Evolutionary conservation across 1,284 basidiomycete genomes (phyloP), one percentile per base, ranked within the genome.

Genomic region (Wolfiporia cocos): DNA sequence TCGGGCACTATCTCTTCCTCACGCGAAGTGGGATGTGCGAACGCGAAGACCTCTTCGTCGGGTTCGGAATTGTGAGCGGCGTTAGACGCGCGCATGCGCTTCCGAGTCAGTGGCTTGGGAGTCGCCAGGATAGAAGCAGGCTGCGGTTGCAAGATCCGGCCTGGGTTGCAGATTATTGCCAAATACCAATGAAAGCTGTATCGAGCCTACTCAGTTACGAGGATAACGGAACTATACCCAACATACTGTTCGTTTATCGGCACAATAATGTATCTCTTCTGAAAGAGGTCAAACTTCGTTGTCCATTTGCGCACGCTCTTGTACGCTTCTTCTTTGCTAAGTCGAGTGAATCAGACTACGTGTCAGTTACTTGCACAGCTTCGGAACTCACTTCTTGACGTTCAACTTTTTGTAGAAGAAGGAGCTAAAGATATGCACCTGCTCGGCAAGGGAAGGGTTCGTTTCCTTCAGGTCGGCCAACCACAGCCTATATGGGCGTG

Each of bases 321-420:
- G 58, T 94, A 98, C 14, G 84, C 85, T 39, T 83, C 78, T 26
- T 76, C 68, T 26, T 69, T 55, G 45, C 82, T 85, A 34, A 37
- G 19, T 28, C 34, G 40, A 39, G 46, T 31, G 30, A 43, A 32
- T 23, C 19, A 22, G 17, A 15, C 33, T 43, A 28, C 45, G n/a
- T n/a, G n/a, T n/a, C n/a, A n/a, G n/a, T n/a, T n/a, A n/a, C n/a
- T n/a, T n/a, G n/a, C n/a, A n/a, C n/a, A n/a, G n/a, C n/a, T n/a
- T n/a, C n/a, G n/a, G n/a, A 38, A 48, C 49, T 43, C 61, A 85
- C 85, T 76, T 77, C 57, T 77, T 81, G 48, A 74, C 74, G 46
- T 82, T 83, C n/a, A 99, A 67, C 58, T 94, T 93, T 65, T 93
- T 89, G 69, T 92, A 98, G 65, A 99, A 98, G 68, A 97, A 99